Evolutionary conservation across 768 basidiomycete genomes (phyloP).

Genomic region (Agaricus blazei): DNA sequence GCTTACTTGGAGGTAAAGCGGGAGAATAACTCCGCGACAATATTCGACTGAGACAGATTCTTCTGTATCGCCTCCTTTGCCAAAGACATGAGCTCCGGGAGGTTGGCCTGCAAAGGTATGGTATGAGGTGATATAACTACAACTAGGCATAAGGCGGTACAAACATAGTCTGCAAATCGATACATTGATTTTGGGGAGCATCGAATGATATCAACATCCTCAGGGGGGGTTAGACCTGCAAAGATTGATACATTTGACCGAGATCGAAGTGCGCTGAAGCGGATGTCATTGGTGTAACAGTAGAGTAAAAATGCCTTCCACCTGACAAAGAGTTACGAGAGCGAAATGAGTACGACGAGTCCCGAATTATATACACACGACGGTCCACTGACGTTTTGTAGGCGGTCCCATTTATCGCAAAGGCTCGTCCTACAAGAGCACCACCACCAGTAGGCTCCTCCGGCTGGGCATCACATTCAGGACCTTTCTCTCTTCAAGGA

Average conservation of each 20-base stretch:
- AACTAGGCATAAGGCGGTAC: too few species aligned
- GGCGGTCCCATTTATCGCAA: slow-evolving; percentile 6
- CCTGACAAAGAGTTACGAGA: background rate
- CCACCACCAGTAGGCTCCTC: background rate
- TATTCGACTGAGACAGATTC: background rate
- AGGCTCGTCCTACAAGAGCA: background rate
- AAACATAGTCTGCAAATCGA: slow-evolving; percentile 20
- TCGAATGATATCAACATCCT: background rate
- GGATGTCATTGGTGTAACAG: slow-evolving; percentile 6
- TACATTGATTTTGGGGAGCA: slow-evolving; percentile 37
- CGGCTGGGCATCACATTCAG: background rate
- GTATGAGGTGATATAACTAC: background rate
- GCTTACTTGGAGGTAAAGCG: slow-evolving; percentile 9
- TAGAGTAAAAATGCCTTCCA: slow-evolving; percentile 10
- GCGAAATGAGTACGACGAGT: background rate
- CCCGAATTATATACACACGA: too few species aligned
- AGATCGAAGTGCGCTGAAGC: slow-evolving; percentile 6
- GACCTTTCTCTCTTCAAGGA: background rate
- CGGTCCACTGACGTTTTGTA: background rate
- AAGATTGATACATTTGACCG: background rate
- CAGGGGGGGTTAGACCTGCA: background rate
- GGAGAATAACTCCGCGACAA: slow-evolving; percentile 11
- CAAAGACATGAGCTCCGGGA: background rate
- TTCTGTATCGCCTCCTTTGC: slow-evolving; percentile 8
- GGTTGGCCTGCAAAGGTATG: background rate